Percentiles rank a stretch among this genome's conserved stretches.
Evolutionary conservation across 2,329 filamentous ascomycete genomes (phyloP).

Genomic region (Diaporthe helianthi): DNA sequence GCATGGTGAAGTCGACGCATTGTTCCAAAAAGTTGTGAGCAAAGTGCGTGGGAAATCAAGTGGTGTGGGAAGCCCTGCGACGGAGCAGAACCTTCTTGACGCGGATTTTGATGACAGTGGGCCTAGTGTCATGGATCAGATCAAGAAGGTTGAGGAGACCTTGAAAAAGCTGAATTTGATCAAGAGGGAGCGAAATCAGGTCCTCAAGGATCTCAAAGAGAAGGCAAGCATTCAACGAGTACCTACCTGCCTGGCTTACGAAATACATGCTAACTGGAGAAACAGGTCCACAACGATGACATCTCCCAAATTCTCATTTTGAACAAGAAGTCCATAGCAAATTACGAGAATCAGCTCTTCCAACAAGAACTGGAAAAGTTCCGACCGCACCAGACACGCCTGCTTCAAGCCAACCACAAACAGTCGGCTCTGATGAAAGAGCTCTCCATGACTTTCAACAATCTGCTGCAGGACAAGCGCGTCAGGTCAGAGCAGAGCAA

Average conservation of each 20-base stretch:
- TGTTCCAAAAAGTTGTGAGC: slow-evolving; percentile 87
- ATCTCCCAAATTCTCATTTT: slow-evolving; percentile 97
- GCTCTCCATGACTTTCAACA: slow-evolving; percentile 84
- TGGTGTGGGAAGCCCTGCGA: slow-evolving; percentile 66
- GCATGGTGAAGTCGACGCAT: slow-evolving; percentile 82
- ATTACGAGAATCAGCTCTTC: slow-evolving; percentile 91
- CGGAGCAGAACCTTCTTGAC: slow-evolving; percentile 79
- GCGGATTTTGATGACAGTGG: slow-evolving; percentile 86
- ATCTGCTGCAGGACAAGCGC: slow-evolving; percentile 89
- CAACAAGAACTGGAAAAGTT: slow-evolving; percentile 98
- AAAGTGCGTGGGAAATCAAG: slow-evolving; percentile 74
- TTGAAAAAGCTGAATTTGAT: slow-evolving; percentile 90
- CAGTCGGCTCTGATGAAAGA: slow-evolving; percentile 95
- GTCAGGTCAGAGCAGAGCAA: slow-evolving; percentile 94
- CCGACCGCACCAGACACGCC: slow-evolving; percentile 85
- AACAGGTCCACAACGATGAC: slow-evolving; percentile 89
- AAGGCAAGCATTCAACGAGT: slow-evolving; percentile 69
- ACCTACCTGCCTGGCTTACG: neutral
- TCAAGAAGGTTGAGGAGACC: slow-evolving; percentile 85
- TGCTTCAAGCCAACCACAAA: slow-evolving; percentile 94
- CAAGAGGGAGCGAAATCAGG: slow-evolving; percentile 89
- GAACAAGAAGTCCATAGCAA: slow-evolving; percentile 95
- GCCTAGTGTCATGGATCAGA: slow-evolving; percentile 86
- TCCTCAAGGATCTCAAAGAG: slow-evolving; percentile 95
- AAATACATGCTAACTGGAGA: slow-evolving; percentile 36